Conservation (phyloP, 2,329 filamentous ascomycete genomes). For the Trichophaea hybrida region DNA sequence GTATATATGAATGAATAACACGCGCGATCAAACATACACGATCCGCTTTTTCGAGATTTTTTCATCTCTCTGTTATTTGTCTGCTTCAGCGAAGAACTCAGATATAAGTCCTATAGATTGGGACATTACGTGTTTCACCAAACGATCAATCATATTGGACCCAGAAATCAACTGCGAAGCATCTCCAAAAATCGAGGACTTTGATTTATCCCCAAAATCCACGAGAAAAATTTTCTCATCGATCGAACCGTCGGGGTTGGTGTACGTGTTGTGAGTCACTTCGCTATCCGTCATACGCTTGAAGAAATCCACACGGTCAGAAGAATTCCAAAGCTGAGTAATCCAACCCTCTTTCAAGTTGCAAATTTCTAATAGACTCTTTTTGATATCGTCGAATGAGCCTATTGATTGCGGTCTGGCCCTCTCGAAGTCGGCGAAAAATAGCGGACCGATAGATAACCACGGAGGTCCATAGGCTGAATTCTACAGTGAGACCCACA, state of each 20-base stretch:
- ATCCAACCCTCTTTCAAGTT: not conserved
- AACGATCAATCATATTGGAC: no score
- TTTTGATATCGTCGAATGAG: not conserved
- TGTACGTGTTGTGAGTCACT: no score
- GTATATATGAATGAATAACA: no score
- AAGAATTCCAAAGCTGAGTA: no score
- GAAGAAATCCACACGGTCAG: no score
- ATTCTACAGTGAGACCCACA: not conserved
- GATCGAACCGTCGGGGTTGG: no score
- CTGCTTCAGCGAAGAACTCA: no score
- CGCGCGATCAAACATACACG: not conserved
- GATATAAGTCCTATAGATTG: no score
- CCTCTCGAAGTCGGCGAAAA: not conserved
- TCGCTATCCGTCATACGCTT: no score
- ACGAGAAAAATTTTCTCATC: not conserved
- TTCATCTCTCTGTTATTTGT: not conserved
- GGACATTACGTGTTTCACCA: no score
- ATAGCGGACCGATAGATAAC: not conserved
- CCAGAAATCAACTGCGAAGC: no score
- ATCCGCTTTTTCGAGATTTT: not conserved
- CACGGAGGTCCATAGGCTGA: not conserved
- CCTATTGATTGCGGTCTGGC: not conserved
- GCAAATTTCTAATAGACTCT: not conserved
- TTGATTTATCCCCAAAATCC: not conserved
- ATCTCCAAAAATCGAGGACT: not conserved